A percentile compares a stretch with the other conserved stretches of the same genome.
phyloP scores from a whole-genome alignment of 2,329 filamentous ascomycete genomes.

The Colletotrichum neosansevieriae region DNA sequence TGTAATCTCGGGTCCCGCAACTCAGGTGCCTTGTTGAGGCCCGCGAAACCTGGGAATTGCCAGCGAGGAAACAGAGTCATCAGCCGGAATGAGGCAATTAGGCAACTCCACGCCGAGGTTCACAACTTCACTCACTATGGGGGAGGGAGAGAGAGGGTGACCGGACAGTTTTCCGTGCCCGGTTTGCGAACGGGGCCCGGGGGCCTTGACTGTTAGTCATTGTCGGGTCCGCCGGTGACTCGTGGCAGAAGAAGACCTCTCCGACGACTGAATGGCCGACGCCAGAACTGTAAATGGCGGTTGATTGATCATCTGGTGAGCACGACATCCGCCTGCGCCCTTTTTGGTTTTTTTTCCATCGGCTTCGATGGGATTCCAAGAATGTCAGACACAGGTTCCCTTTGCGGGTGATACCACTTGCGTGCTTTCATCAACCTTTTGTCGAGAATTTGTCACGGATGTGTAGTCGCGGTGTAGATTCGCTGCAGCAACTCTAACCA shows the following conservation, averaged over 20 bases:
- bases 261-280: conserved; percentile 2
- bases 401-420: too few relatives aligned
- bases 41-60: conserved; percentile 19
- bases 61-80: conserved; percentile 15
- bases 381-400: neutral
- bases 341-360: conserved; percentile 9
- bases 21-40: conserved; percentile 9
- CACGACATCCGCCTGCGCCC: conserved; percentile 5
- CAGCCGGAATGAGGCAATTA: conserved; percentile 16
- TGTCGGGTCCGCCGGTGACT: conserved; percentile 14
- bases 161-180: conserved; percentile 12
- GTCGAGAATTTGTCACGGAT: conserved; percentile 3
- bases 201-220: conserved; percentile 12
- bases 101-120: conserved; percentile 9
- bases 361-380: conserved; percentile 12
- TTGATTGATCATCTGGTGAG: conserved; percentile 12
- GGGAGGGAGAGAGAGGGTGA: neutral
- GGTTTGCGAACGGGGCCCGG: neutral
- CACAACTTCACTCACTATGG: neutral
- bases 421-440: neutral
- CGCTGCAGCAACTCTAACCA: neutral
- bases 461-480: conserved; percentile 17
- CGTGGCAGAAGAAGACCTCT: neutral
- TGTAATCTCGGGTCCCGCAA: conserved; percentile 15
- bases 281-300: neutral